These are phyloP conservation scores for Entamoeba invadens DNA, from an alignment of 208 protist genomes.

Conservation along the genomic window DNA sequence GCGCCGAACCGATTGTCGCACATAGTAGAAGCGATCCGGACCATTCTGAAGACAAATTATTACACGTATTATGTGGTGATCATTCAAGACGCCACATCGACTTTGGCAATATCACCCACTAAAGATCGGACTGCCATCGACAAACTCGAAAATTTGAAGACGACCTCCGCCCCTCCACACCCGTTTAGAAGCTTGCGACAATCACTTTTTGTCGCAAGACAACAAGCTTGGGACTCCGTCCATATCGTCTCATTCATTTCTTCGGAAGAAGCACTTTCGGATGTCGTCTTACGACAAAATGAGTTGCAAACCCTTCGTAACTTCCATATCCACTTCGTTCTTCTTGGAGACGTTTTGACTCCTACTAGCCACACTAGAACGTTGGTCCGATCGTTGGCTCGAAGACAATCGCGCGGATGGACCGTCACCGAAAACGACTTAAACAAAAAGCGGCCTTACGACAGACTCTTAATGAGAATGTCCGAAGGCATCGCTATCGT, in stretches of 20 bases:
- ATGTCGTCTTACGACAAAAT: not conserved
- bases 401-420: not conserved
- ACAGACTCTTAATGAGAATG: not conserved
- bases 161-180: not conserved
- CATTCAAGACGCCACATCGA: not conserved
- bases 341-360: not conserved
- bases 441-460: not conserved
- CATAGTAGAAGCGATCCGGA: not conserved
- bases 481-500: not conserved
- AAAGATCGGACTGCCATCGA: not conserved
- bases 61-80: not conserved
- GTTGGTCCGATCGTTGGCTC: not conserved
- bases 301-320: not conserved
- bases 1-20: not conserved
- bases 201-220: not conserved
- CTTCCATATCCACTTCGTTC: not conserved
- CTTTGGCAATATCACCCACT: not conserved
- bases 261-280: not conserved
- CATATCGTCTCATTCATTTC: not conserved
- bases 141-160: not conserved
- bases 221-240: not conserved
- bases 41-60: not conserved
- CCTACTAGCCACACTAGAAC: not conserved
- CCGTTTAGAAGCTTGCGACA: not conserved
- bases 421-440: not conserved